phyloP scores from a whole-genome alignment of 257 asterid genomes.

The Henckelia pumila region DNA sequence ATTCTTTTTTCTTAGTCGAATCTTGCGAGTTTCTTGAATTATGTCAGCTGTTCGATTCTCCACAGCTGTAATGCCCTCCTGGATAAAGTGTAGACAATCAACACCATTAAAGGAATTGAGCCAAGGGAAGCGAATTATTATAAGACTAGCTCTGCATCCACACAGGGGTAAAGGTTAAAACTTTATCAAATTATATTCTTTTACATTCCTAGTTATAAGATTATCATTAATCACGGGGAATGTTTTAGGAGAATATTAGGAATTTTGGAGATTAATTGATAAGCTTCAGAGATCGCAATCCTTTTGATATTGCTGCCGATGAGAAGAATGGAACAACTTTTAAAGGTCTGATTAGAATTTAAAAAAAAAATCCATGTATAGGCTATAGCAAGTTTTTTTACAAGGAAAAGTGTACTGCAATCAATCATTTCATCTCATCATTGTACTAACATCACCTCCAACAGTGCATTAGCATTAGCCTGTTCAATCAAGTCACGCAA shows the following conservation, averaged over 20 bases:
- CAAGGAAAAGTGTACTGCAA: not conserved
- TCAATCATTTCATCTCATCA: not conserved
- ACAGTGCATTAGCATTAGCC: too few species aligned
- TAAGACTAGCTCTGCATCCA: too few species aligned
- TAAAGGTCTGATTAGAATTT: too few species aligned
- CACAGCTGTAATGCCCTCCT: constrained; percentile 93
- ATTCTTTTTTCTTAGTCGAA: constrained; percentile 73
- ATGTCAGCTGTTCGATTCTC: constrained; percentile 92
- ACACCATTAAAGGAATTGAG: constrained; percentile 4
- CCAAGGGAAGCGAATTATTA: not conserved
- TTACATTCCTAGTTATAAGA: not conserved
- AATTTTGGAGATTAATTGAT: not conserved
- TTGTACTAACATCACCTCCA: not conserved
- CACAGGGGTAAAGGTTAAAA: too few species aligned
- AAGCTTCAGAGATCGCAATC: not conserved
- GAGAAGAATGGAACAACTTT: not conserved
- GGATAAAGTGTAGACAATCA: constrained; percentile 29
- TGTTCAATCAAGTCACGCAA: too few species aligned
- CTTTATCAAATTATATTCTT: too few species aligned
- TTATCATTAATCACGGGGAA: not conserved
- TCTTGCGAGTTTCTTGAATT: constrained; percentile 91
- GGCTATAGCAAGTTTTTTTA: too few species aligned
- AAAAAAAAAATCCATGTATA: too few species aligned
- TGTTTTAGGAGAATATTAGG: not conserved
- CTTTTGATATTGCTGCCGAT: not conserved